These are phyloP conservation scores for Fusarium sarcochroum DNA, from an alignment of 2,329 filamentous ascomycete genomes.

Conservation along the genomic window DNA sequence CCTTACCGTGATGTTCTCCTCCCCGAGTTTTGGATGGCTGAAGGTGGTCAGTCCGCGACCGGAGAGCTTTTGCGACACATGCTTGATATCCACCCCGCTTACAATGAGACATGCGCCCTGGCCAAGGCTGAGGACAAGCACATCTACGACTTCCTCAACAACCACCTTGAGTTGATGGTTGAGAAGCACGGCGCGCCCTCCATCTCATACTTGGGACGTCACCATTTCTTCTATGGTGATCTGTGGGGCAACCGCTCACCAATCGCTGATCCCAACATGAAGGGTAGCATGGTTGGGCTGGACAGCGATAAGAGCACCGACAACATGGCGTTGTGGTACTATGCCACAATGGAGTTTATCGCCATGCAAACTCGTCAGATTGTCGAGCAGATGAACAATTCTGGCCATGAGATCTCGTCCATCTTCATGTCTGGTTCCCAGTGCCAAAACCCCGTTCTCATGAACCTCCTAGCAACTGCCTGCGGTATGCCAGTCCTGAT, in stretches of 20 bases:
- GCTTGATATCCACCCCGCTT: slow-evolving; percentile 93
- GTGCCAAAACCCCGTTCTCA: slow-evolving; percentile 94
- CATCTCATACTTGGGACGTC: slow-evolving; percentile 87
- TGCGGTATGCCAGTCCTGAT: slow-evolving; percentile 95
- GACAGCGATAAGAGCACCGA: slow-evolving; percentile 89
- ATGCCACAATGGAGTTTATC: slow-evolving; percentile 97
- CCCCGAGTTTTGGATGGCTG: slow-evolving; percentile 95
- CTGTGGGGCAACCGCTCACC: slow-evolving; percentile 97
- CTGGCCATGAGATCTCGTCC: slow-evolving; percentile 87
- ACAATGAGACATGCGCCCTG: slow-evolving; percentile 82
- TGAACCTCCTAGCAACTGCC: slow-evolving; percentile 90
- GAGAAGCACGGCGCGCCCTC: slow-evolving; percentile 78
- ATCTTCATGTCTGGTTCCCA: slow-evolving; percentile 99
- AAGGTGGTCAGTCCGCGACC: slow-evolving; percentile 96
- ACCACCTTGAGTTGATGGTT: slow-evolving; percentile 83
- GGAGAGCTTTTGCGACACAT: slow-evolving; percentile 95
- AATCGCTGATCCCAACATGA: slow-evolving; percentile 93
- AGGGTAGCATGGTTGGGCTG: slow-evolving; percentile 87
- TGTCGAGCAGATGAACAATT: slow-evolving; percentile 90
- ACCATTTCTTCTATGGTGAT: slow-evolving; percentile 99
- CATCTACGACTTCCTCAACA: slow-evolving; percentile 96
- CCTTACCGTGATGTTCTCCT: slow-evolving; percentile 95
- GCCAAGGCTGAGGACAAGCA: slow-evolving; percentile 87
- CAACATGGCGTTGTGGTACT: slow-evolving; percentile 91
- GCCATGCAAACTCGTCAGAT: slow-evolving; percentile 97